A percentile compares a stretch with the other conserved stretches of the same genome.
phyloP scores from a whole-genome alignment of 2,329 filamentous ascomycete genomes.

The Beauveria sp. region DNA sequence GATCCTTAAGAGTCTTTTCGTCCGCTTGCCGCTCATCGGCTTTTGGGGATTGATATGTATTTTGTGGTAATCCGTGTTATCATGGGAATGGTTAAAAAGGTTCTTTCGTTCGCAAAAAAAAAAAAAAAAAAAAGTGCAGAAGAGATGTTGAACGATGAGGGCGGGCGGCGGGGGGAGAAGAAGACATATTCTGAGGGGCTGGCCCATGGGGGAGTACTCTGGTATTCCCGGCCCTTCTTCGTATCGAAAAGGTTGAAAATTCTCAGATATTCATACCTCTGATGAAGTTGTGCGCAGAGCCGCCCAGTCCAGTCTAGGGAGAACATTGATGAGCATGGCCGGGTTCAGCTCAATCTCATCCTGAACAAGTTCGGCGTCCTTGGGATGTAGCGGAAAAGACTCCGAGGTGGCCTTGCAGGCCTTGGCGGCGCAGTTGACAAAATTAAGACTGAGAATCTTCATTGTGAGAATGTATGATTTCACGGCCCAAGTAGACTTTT shows the following conservation, averaged over 20 bases:
- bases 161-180: not conserved
- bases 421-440: constrained; percentile 93
- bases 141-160: not conserved
- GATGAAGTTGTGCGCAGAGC: constrained; percentile 66
- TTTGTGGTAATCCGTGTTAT: too few species aligned
- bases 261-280: constrained; percentile 51
- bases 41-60: too few species aligned
- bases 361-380: constrained; percentile 83
- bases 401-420: constrained; percentile 74
- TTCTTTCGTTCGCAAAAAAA: too few species aligned
- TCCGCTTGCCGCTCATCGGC: too few species aligned
- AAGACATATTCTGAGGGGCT: not conserved
- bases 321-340: constrained; percentile 72
- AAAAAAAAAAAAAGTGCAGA: not conserved
- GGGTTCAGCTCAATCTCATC: constrained; percentile 79
- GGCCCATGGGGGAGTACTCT: too few species aligned
- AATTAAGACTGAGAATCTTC: constrained; percentile 95
- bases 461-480: constrained; percentile 39
- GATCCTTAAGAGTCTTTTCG: too few species aligned
- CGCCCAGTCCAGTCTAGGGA: constrained; percentile 83
- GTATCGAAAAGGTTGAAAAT: not conserved
- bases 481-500: too few species aligned
- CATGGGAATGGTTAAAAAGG: too few species aligned
- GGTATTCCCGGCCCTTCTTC: not conserved
- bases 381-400: constrained; percentile 86